A percentile compares a stretch with the other conserved stretches of the same genome.
phyloP scores from a whole-genome alignment of 75 land plant species.

The Pseudotsuga menziesii region DNA sequence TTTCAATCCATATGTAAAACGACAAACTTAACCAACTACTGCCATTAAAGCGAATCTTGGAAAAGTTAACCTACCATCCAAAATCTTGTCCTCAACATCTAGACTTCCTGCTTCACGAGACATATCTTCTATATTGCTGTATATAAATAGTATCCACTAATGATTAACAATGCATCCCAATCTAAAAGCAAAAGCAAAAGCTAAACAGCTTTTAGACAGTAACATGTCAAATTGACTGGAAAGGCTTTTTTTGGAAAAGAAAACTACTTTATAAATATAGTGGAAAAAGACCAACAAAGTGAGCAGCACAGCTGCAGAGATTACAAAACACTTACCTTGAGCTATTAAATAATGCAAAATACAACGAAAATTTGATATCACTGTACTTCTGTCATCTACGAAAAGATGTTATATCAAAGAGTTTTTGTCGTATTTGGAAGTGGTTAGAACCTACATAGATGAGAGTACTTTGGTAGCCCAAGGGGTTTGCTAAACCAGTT shows the following conservation, averaged over 20 bases:
- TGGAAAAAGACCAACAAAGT: background rate
- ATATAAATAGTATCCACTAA: background rate
- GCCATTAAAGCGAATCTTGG: background rate
- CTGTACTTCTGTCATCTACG: background rate
- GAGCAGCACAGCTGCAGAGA: background rate
- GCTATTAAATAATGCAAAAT: background rate
- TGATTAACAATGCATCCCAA: background rate
- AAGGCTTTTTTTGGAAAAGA: no score
- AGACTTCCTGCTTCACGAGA: conserved; percentile 93
- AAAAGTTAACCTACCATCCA: conserved; percentile 48
- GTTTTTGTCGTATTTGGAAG: background rate
- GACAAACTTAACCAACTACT: background rate
- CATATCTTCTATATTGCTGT: conserved; percentile 91
- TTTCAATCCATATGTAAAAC: background rate
- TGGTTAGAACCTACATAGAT: background rate
- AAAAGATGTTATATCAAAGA: background rate
- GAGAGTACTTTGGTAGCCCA: no score
- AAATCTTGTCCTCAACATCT: conserved; percentile 66
- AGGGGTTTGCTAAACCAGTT: no score
- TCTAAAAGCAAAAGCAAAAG: background rate
- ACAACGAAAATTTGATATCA: background rate
- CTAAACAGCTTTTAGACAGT: background rate
- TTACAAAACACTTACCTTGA: background rate
- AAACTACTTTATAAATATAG: background rate
- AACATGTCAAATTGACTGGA: background rate